Evolutionary conservation across 805 yeast species (phyloP).

Genomic region (Suhomyces sp.): DNA sequence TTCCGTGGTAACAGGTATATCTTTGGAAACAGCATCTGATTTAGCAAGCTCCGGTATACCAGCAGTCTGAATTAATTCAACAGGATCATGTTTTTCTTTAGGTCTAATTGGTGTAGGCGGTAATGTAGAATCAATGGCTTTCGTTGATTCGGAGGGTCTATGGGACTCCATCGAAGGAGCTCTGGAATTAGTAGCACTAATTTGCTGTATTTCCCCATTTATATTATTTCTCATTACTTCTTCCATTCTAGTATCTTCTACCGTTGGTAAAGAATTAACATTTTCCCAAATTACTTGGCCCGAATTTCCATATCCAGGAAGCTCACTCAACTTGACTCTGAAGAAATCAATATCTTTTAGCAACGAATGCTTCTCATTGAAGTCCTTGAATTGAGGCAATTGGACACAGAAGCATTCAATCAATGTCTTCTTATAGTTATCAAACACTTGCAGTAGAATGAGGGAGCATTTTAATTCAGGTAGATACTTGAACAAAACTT

Average conservation of each 20-base stretch:
- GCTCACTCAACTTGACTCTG: conserved; percentile 55
- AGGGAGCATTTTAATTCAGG: conserved; percentile 48
- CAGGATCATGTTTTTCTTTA: too few relatives aligned
- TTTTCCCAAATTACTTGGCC: conserved; percentile 64
- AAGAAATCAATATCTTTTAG: conserved; percentile 64
- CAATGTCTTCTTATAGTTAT: conserved; percentile 55
- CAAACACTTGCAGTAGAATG: conserved; percentile 51
- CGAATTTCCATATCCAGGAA: conserved; percentile 60
- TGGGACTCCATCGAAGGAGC: conserved; percentile 8
- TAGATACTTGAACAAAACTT: conserved; percentile 57
- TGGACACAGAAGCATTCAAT: conserved; percentile 52
- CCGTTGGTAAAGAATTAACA: conserved; percentile 51
- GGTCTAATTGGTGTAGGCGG: too few relatives aligned
- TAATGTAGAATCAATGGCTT: too few relatives aligned
- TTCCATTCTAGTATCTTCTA: conserved; percentile 50
- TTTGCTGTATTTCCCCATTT: conserved; percentile 18
- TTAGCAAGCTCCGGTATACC: too few relatives aligned
- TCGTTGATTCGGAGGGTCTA: too few relatives aligned
- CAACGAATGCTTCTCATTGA: conserved; percentile 52
- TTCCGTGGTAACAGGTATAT: too few relatives aligned
- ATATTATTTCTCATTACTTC: conserved; percentile 43
- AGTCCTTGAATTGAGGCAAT: conserved; percentile 47
- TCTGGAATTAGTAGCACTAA: conserved; percentile 11
- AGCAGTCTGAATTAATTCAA: too few relatives aligned
- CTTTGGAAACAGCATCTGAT: too few relatives aligned